Evolutionary conservation across 768 basidiomycete species (phyloP).

Genomic region (Mycena rosella): DNA sequence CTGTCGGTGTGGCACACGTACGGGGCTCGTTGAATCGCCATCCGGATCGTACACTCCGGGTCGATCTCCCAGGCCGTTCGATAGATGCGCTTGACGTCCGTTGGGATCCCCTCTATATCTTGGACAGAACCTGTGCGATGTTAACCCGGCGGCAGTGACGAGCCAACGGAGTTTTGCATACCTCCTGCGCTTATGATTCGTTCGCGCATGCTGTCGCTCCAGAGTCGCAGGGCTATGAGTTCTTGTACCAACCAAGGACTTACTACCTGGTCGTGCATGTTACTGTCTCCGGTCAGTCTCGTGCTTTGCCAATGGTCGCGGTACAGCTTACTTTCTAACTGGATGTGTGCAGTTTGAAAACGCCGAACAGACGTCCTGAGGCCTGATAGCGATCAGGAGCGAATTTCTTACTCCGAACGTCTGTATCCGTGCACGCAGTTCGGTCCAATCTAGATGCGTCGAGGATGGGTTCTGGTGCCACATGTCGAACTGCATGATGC

Average conservation of each 20-base stretch:
- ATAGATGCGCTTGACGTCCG: not conserved
- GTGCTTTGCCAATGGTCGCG: not conserved
- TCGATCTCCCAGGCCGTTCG: conserved; percentile 9
- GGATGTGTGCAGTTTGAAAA: not conserved
- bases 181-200: not conserved
- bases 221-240: not conserved
- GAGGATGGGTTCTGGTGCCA: not conserved
- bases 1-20: not conserved
- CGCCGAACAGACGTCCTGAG: not conserved
- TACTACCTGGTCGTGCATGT: not conserved
- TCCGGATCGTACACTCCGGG: not conserved
- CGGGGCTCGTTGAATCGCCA: not conserved
- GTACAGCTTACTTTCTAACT: not conserved
- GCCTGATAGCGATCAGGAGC: not conserved
- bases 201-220: not conserved
- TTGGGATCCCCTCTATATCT: not conserved
- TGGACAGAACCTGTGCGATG: not conserved
- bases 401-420: not conserved
- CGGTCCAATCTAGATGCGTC: not conserved
- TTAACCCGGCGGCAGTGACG: not conserved
- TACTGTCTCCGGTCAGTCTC: not conserved
- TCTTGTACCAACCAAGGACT: not conserved
- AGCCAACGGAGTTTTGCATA: not conserved
- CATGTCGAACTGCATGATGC: not conserved
- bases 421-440: not conserved